Evolutionary conservation across 108 stramenopile genomes (phyloP), one percentile per base, ranked within the genome.

Genomic region (Skeletonema tropicum): DNA sequence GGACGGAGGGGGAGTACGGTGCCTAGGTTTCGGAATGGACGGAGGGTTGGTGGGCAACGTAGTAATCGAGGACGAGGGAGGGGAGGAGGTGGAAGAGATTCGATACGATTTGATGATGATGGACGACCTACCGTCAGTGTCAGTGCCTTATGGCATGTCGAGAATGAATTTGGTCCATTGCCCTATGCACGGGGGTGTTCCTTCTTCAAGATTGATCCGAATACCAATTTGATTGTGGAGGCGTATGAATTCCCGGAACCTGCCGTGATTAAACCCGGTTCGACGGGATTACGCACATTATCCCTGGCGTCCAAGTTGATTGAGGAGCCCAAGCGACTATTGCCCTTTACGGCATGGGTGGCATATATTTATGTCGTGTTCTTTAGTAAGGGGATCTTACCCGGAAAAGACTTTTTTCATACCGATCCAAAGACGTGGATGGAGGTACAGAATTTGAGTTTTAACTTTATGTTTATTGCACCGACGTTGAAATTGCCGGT

Each of bases 401-500:
- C 89, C 23, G 94, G 96, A 17, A 82, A 83, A 3, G 85, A 89
- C 41, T 89, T 89, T 0, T 68, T 88, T 12, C 76, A 85, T 17
- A 69, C 92, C 29, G 94, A 97, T 60, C 71, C 80, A 26, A 66
- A 88, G 10, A 94, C 93, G 5, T 97, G 96, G 96, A 83, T 84
- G 46, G 94, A 95, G 83, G 93, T 97, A 7, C 82, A 74, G 33
- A 88, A 92, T 60, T 67, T 97, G 58, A 85, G 85, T 36, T 66
- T 95, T 29, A 97, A 97, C 66, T 94, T 97, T 60, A 92, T 94
- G 60, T 78, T 93, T 19, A 86, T 97, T 25, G 77, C 86, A 26
- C 94, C 96, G 4, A 58, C 90, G n/a, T 48, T 92, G 33, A 64
- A 88, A 29, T 62, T 95, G 64, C 87, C 91, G 6, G 85, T 94